Conservation (phyloP, 257 asterid genomes). For the Salvia hispanica region DNA sequence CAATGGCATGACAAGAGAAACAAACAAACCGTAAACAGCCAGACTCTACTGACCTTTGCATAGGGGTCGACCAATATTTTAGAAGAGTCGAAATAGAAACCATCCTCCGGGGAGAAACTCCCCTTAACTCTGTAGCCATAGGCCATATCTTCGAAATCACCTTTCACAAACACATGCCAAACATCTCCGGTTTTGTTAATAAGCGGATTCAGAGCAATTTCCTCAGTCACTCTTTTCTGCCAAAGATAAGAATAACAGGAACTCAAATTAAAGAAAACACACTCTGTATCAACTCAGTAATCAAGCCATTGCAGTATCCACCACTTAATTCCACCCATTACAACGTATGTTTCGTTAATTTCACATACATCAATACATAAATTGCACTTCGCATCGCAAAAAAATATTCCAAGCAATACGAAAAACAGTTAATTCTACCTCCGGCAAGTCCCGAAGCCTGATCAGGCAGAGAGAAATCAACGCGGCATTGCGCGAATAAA, state of each 20-base stretch:
- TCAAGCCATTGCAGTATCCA: conserved; percentile 2
- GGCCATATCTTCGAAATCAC: conserved; percentile 74
- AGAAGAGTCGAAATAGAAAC: conserved; percentile 75
- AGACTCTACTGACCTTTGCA: conserved; percentile 68
- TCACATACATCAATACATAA: not conserved
- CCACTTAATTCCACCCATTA: not conserved
- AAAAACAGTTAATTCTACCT: conserved; percentile 43
- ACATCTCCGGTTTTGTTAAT: conserved; percentile 91
- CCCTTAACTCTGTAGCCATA: conserved; percentile 85
- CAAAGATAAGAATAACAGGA: conserved; percentile 30
- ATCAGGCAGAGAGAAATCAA: conserved; percentile 77
- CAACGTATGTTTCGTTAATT: not conserved
- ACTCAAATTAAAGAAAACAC: conserved; percentile 9
- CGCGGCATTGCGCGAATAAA: conserved; percentile 70
- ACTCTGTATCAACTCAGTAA: conserved; percentile 1
- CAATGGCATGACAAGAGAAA: not conserved
- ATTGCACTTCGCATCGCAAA: not conserved
- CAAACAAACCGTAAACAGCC: not conserved
- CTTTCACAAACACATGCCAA: conserved; percentile 90
- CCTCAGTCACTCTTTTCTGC: conserved; percentile 85
- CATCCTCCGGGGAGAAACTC: conserved; percentile 74
- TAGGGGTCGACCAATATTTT: conserved; percentile 83
- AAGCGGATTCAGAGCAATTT: conserved; percentile 64
- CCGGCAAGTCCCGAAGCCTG: conserved; percentile 56
- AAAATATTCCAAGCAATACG: conserved; percentile 4